A percentile compares a stretch with the other conserved stretches of the same genome.
Evolutionary conservation across 495 filamentous ascomycete genomes (phyloP).

Genomic region (Penicillium diatomitis): DNA sequence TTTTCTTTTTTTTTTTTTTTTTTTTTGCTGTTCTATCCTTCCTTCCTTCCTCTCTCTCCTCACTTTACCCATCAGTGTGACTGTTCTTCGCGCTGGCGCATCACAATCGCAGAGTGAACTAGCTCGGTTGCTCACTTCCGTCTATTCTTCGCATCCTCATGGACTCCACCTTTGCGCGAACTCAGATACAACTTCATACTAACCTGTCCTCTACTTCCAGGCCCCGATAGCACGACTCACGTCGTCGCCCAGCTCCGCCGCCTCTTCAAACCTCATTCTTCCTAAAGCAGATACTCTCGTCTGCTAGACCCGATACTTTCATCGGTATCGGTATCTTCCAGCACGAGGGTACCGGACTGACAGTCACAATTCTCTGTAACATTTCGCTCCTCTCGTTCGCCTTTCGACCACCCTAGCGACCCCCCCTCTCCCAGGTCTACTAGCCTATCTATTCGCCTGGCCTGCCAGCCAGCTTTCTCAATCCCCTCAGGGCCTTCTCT

Average conservation of each 20-base stretch:
- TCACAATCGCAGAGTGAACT: no score
- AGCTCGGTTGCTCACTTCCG: not conserved
- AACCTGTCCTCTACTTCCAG: slow-evolving; percentile 36
- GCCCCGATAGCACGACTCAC: slow-evolving; percentile 75
- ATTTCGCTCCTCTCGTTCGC: slow-evolving; percentile 69
- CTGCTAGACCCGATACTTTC: slow-evolving; percentile 85
- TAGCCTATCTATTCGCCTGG: slow-evolving; percentile 44
- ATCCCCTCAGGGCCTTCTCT: slow-evolving; percentile 80
- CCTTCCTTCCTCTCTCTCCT: not conserved
- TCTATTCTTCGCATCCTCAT: slow-evolving; percentile 1
- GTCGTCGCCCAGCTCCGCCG: slow-evolving; percentile 5
- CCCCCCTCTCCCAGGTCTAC: slow-evolving; percentile 23
- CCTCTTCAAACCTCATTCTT: slow-evolving; percentile 12
- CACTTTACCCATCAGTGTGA: not conserved
- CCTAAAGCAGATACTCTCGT: slow-evolving; percentile 65
- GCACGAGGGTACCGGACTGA: slow-evolving; percentile 52
- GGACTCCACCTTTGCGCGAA: not conserved
- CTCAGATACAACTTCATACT: not conserved
- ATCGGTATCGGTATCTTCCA: slow-evolving; percentile 80
- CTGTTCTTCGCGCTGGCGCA: no score
- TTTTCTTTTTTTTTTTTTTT: slow-evolving; percentile 3
- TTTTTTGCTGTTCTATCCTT: not conserved
- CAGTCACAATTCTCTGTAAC: slow-evolving; percentile 81
- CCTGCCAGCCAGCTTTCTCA: slow-evolving; percentile 49
- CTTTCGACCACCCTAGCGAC: slow-evolving; percentile 81